These are phyloP conservation scores for Sporothrix brasiliensis DNA, from an alignment of 2,329 filamentous ascomycete genomes.

Conservation along the genomic window DNA sequence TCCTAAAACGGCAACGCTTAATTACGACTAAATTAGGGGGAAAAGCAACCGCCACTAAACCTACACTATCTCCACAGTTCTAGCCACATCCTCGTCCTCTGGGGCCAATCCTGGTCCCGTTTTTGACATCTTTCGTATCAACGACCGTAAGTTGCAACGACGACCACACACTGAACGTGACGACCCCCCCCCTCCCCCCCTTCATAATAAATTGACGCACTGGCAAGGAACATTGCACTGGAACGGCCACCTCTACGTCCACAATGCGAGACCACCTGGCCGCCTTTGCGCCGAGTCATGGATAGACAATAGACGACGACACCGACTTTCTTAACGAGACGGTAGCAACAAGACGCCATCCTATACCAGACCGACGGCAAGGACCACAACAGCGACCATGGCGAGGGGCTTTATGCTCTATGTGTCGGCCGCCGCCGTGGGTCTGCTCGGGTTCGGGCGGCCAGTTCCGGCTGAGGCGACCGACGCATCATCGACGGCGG, in stretches of 20 bases:
- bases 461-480: conserved; percentile 32
- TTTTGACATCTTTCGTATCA: background rate
- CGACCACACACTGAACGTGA: background rate
- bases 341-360: background rate
- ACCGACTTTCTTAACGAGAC: background rate
- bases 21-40: background rate
- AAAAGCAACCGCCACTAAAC: conserved; percentile 6
- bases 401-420: conserved; percentile 35
- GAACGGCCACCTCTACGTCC: background rate
- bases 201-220: background rate
- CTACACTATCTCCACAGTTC: conserved; percentile 19
- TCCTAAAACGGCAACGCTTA: conserved; percentile 4
- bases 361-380: background rate
- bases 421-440: conserved; percentile 35
- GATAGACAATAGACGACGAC: conserved; percentile 29
- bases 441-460: conserved; percentile 35
- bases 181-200: background rate
- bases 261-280: conserved; percentile 26
- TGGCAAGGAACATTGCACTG: background rate
- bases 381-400: conserved; percentile 26
- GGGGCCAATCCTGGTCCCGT: background rate
- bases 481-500: conserved; percentile 14
- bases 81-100: conserved; percentile 3
- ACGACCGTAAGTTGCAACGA: background rate
- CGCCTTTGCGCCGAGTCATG: conserved; percentile 23